These are phyloP conservation scores for Cucurbita ficifolia DNA, from an alignment of 306 rosid species.

Conservation along the genomic window DNA sequence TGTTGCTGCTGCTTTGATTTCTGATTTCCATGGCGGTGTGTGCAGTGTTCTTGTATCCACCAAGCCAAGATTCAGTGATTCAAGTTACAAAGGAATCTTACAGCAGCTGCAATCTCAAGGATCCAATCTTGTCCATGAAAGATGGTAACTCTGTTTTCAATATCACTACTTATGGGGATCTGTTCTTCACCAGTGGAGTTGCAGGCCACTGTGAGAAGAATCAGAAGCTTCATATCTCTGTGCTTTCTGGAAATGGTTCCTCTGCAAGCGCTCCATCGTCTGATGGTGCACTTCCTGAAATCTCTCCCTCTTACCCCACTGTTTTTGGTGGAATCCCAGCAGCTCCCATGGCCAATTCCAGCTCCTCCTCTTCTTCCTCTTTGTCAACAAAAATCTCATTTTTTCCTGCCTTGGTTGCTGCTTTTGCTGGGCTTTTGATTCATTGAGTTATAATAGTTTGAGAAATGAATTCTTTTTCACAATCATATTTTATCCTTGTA, in stretches of 20 bases:
- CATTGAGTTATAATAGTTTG: not conserved
- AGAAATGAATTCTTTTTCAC: not conserved
- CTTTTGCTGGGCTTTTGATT: conserved; percentile 20
- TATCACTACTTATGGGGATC: conserved; percentile 42
- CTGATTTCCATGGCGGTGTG: not conserved
- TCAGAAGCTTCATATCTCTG: conserved; percentile 56
- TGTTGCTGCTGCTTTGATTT: not conserved
- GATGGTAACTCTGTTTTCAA: conserved; percentile 85
- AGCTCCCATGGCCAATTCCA: conserved; percentile 16
- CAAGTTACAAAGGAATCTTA: conserved; percentile 53
- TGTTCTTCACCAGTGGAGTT: conserved; percentile 70
- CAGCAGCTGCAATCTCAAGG: conserved; percentile 52
- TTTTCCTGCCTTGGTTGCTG: not conserved
- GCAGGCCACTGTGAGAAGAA: conserved; percentile 54
- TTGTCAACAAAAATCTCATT: conserved; percentile 17
- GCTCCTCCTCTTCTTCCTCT: conserved; percentile 33
- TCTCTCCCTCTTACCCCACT: conserved; percentile 63
- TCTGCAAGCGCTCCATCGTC: conserved; percentile 25
- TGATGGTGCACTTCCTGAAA: conserved; percentile 37
- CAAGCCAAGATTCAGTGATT: conserved; percentile 86
- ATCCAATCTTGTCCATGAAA: conserved; percentile 63
- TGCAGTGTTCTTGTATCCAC: conserved; percentile 85
- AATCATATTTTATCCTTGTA: not conserved
- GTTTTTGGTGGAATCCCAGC: conserved; percentile 71
- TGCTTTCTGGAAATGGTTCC: conserved; percentile 26